These are phyloP conservation scores for Microstroma glucosiphilum DNA, from an alignment of 1,284 basidiomycete species.

Conservation along the genomic window DNA sequence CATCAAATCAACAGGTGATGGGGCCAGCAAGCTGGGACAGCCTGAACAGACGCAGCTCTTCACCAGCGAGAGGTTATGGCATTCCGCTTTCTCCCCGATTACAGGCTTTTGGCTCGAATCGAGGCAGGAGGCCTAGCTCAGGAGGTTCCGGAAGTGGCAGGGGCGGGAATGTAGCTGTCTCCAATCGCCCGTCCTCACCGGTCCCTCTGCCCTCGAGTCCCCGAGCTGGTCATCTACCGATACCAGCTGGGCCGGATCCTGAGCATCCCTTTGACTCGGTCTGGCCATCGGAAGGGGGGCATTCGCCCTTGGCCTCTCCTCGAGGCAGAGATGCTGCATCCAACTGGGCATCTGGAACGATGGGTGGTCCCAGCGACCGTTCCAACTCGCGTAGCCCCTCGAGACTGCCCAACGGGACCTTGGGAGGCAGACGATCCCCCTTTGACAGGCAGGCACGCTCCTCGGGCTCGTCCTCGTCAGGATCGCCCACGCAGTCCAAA, in stretches of 20 bases:
- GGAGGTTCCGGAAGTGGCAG: slow-evolving; percentile 12
- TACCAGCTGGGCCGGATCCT: slow-evolving; percentile 24
- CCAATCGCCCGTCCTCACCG: slow-evolving; percentile 11
- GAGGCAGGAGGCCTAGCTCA: slow-evolving; percentile 9
- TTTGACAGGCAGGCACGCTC: no score
- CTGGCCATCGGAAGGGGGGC: slow-evolving; percentile 20
- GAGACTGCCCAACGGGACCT: no score
- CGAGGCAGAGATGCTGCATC: slow-evolving; percentile 1
- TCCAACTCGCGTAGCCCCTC: no score
- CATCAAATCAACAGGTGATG: slow-evolving; percentile 1
- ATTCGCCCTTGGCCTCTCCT: neutral
- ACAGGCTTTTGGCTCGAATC: slow-evolving; percentile 22
- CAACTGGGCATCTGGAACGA: neutral
- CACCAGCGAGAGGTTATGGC: slow-evolving; percentile 26
- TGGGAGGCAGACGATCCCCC: no score
- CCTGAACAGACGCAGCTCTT: slow-evolving; percentile 16
- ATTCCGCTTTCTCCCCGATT: slow-evolving; percentile 32
- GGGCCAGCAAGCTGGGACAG: no score
- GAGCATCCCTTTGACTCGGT: slow-evolving; percentile 37
- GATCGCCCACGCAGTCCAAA: no score
- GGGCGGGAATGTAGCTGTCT: slow-evolving; percentile 5
- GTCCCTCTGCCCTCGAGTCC: slow-evolving; percentile 24
- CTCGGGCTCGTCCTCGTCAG: no score
- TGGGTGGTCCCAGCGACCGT: slow-evolving; percentile 4
- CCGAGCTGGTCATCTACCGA: slow-evolving; percentile 20